Evolutionary conservation across 2,329 filamentous ascomycete genomes (phyloP).

Genomic region (Arachnomyces sp.): DNA sequence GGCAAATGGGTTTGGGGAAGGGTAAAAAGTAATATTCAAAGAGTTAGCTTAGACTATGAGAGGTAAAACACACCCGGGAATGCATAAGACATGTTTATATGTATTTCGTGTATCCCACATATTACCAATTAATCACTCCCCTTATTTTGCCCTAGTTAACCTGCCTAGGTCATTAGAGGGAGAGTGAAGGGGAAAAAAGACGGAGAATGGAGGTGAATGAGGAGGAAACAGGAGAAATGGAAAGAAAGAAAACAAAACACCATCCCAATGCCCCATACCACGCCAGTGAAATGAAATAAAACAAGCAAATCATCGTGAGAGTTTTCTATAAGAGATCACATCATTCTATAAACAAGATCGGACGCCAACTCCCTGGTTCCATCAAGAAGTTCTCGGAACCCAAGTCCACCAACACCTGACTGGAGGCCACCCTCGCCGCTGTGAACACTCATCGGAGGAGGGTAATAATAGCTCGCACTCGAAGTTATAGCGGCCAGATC

Average conservation of each 20-base stretch:
- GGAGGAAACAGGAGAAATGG: slow-evolving; percentile 10
- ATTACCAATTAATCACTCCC: too few relatives aligned
- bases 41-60: too few relatives aligned
- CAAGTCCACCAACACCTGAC: slow-evolving; percentile 15
- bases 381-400: slow-evolving; percentile 30
- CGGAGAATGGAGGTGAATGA: slow-evolving; percentile 1
- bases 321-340: slow-evolving; percentile 22
- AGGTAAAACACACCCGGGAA: too few relatives aligned
- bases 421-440: slow-evolving; percentile 6
- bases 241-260: slow-evolving; percentile 6
- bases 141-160: too few relatives aligned
- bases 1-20: too few relatives aligned
- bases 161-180: too few relatives aligned
- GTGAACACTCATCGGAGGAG: slow-evolving; percentile 8
- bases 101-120: too few relatives aligned
- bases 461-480: slow-evolving; percentile 17
- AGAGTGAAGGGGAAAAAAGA: not conserved
- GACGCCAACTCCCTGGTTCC: slow-evolving; percentile 32
- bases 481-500: slow-evolving; percentile 18
- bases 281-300: slow-evolving; percentile 3
- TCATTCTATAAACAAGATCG: slow-evolving; percentile 36
- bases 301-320: slow-evolving; percentile 9
- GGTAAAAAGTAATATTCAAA: too few relatives aligned
- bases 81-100: too few relatives aligned
- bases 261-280: not conserved